Evolutionary conservation across 2,329 filamentous ascomycete species (phyloP).

Genomic region (Colletotrichum aenigma): DNA sequence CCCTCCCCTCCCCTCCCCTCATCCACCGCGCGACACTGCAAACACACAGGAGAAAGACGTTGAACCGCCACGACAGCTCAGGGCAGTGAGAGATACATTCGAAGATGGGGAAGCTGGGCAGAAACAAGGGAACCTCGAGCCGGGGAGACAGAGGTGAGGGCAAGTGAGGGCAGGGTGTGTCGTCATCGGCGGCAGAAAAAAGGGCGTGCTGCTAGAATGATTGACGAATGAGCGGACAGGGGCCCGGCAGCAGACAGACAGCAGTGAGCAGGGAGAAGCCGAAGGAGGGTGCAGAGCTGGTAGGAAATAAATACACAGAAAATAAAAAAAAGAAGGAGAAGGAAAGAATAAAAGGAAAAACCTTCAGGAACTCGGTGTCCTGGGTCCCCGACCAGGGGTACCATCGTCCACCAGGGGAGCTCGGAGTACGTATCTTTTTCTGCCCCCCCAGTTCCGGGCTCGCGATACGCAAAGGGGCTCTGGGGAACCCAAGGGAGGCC

Average conservation of each 20-base stretch:
- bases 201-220: background rate
- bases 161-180: background rate
- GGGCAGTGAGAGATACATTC: background rate
- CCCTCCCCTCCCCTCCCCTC: background rate
- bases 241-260: background rate
- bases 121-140: background rate
- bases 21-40: background rate
- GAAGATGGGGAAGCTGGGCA: slow-evolving; percentile 2
- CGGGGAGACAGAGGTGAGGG: background rate
- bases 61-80: background rate
- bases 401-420: background rate
- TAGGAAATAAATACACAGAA: background rate
- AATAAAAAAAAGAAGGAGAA: background rate
- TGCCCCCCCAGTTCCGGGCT: background rate
- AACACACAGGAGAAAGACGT: background rate
- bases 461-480: background rate
- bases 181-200: background rate
- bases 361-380: background rate
- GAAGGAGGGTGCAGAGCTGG: background rate
- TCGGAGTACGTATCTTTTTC: background rate
- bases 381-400: background rate
- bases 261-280: background rate
- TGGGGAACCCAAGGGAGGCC: slow-evolving; percentile 5
- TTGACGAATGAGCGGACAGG: background rate
- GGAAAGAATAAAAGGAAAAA: background rate